These are phyloP conservation scores for Ogataea thermomethanolica DNA, from an alignment of 805 yeast genomes.

Conservation along the genomic window DNA sequence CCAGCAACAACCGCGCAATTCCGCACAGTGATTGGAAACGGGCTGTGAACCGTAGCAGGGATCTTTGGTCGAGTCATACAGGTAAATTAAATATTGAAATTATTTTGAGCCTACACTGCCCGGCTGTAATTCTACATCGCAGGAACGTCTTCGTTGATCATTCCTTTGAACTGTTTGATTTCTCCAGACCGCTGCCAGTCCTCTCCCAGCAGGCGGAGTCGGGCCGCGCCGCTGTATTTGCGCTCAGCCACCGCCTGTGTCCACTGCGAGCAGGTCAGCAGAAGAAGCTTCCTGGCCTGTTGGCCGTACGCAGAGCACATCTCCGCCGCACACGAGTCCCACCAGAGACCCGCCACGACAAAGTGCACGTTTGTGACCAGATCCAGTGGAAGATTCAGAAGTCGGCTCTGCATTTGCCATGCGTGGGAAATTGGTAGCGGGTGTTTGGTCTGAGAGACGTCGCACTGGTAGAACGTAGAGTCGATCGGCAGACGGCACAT, in stretches of 20 bases:
- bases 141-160: constrained; percentile 32
- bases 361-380: constrained; percentile 66
- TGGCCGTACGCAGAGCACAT: constrained; percentile 56
- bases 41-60: constrained; percentile 41
- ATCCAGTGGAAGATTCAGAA: constrained; percentile 52
- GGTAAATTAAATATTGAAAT: background rate
- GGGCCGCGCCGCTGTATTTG: constrained; percentile 71
- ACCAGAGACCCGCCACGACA: constrained; percentile 75
- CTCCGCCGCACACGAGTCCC: constrained; percentile 75
- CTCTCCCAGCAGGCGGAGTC: constrained; percentile 74
- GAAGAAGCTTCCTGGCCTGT: constrained; percentile 66
- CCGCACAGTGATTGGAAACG: constrained; percentile 47
- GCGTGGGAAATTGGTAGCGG: constrained; percentile 54
- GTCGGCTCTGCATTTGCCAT: constrained; percentile 75
- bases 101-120: background rate
- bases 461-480: constrained; percentile 20
- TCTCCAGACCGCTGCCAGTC: constrained; percentile 58
- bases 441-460: constrained; percentile 32
- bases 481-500: constrained; percentile 51
- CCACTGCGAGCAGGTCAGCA: constrained; percentile 47
- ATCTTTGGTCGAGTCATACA: constrained; percentile 38
- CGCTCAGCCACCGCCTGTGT: constrained; percentile 47
- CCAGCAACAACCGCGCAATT: constrained; percentile 64
- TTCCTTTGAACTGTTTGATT: constrained; percentile 42
- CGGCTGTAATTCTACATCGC: background rate